Evolutionary conservation across 805 yeast species (phyloP), one percentile per base, ranked within the genome.

Genomic region (Yarrowia osloensis): DNA sequence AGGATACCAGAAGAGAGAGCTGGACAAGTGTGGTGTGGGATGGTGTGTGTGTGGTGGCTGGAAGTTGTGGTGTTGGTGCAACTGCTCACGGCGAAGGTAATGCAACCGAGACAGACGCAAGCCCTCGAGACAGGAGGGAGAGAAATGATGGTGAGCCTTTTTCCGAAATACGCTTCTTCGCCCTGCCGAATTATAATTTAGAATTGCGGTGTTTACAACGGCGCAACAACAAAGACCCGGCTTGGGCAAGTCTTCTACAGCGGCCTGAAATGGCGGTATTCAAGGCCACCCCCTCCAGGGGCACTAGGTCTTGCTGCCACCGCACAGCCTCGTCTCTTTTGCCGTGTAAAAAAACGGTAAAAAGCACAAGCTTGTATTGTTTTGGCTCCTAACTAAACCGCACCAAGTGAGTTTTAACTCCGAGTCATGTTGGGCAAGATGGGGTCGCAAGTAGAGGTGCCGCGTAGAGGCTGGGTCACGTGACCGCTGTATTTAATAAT

Each of bases 121-220:
- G 29, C 9, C 57, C 40, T 50, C 57, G 57, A 50, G 28, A 50
- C 40, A 21, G 55, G 39, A 49, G 54, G 28, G 33, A 15, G 54
- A 15, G 29, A 24, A 15, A 15, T 26, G 55, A 15, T 19, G 39
- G 57, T 50, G 57, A 50, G 57, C 57, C 57, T 50, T 50, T 50
- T 50, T 50, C 57, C 57, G 57, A 29, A 22, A 31, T 50, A 50
- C 57, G 40, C 57, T 50, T 50, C 57, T 50, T 50, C 40, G 57
- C 40, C 57, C 61, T 54, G 61, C 61, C 44, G 61, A 54, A 37
- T 54, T 54, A 24, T 35, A 35, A 37, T 54, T 54, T 54, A 54
- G 61, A 35, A 54, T 54, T 54, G 61, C 61, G 61, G 61, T 54
- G 61, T 54, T 54, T 54, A 54, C 61, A 54, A 54, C 61, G 61